phyloP scores from a whole-genome alignment of 371 early-diverging fungal species.

The Mucor lusitanicus region DNA sequence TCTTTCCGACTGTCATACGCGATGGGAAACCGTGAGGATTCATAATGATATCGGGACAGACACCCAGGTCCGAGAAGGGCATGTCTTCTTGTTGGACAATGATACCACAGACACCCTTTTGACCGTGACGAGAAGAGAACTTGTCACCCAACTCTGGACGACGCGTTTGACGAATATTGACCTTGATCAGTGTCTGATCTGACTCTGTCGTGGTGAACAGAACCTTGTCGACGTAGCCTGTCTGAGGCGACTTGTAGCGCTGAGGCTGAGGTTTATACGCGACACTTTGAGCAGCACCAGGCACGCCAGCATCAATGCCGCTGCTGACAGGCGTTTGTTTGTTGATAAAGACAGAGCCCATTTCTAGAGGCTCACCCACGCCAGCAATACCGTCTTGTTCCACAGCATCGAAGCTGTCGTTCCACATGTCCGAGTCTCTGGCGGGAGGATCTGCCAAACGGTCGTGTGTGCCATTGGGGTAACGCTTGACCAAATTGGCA shows the following conservation, averaged over 20 bases:
- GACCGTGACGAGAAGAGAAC: conserved; percentile 99
- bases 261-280: conserved; percentile 82
- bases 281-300: conserved; percentile 49
- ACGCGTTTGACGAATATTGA: conserved; percentile 95
- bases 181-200: conserved; percentile 94
- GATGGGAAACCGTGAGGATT: conserved; percentile 99
- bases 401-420: conserved; percentile 64
- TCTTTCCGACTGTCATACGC: conserved; percentile 99
- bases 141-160: conserved; percentile 99
- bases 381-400: conserved; percentile 89
- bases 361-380: conserved; percentile 82
- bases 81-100: conserved; percentile 98
- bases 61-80: conserved; percentile 98
- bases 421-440: conserved; percentile 46
- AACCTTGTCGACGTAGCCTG: conserved; percentile 87
- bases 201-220: conserved; percentile 93
- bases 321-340: conserved; percentile 87
- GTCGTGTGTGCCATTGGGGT: conserved; percentile 91
- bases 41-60: conserved; percentile 99
- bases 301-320: conserved; percentile 58
- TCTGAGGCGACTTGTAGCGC: conserved; percentile 86
- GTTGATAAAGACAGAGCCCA: conserved; percentile 81
- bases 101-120: conserved; percentile 99
- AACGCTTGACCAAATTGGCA: conserved; percentile 74
- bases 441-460: conserved; percentile 81